Evolutionary conservation across 805 yeast genomes (phyloP), one percentile per base, ranked within the genome.

Genomic region (Wickerhamomyces alni): DNA sequence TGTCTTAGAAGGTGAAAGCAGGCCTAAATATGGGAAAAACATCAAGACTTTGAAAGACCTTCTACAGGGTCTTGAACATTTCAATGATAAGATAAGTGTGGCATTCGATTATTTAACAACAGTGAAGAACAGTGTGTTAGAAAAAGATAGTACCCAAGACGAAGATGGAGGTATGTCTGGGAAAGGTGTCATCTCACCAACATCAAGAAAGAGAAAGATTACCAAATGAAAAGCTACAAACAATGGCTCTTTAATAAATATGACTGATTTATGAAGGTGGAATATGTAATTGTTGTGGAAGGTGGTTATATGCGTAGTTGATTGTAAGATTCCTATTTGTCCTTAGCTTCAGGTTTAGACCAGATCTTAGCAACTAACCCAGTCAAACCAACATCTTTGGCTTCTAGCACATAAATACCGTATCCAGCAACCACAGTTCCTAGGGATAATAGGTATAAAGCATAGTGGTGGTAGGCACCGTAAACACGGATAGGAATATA

Each of bases 401-500:
- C 82, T 58, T 84, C 91, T 55, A 88, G 68, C 45, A 81, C 69
- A 62, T 39, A 93, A 39, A 91, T 67, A 44, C 98, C 99, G 55
- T 82, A 78, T 43, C 81, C 69, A 12, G 86, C 75, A 28, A 82
- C 66, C 39, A 72, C 68, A 2, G 95, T 70, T 29, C 97, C 97
- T 3, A 80, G 65, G 29, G 77, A 74, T 52, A 93, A 73, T 41
- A 87, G 59, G 46, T 71, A 72, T 69, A 77, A 66, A 41, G 95
- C 89, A 29, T 74, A 66, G 45, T 72, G 71, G 65, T 87, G 82
- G 73, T 85, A 77, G 31, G 69, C 61, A 28, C 96, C 96, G 63
- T 82, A 93, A 18, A 81, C 86, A 61, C 99, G 76, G 58, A 69
- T 65, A 31, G 96, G 97, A 40, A 91, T 82, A 66, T 91, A 93